phyloP scores from a whole-genome alignment of 2,329 filamentous ascomycete species.

The Venturia effusa region DNA sequence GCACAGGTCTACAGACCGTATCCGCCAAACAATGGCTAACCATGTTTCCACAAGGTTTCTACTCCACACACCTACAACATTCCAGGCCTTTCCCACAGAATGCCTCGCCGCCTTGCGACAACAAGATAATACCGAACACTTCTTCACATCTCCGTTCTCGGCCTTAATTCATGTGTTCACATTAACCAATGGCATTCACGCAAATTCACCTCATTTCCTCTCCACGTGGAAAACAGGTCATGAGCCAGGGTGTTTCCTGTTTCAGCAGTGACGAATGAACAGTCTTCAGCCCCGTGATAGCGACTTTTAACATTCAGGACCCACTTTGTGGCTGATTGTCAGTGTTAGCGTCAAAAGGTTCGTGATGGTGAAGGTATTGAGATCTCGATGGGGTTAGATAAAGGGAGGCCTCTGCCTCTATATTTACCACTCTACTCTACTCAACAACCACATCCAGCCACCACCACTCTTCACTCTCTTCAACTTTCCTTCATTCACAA shows the following conservation, averaged over 20 bases:
- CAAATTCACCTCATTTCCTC: not conserved
- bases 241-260: not conserved
- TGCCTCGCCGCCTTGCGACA: too few species aligned
- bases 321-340: not conserved
- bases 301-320: not conserved
- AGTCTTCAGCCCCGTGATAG: not conserved
- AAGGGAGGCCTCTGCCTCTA: not conserved
- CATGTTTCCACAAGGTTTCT: too few species aligned
- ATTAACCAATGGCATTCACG: not conserved
- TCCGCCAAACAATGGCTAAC: too few species aligned
- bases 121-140: not conserved
- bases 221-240: not conserved
- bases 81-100: too few species aligned
- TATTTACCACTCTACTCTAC: not conserved
- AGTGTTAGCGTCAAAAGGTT: not conserved
- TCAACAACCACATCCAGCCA: not conserved
- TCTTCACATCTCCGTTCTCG: not conserved
- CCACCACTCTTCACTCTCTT: not conserved
- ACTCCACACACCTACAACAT: too few species aligned
- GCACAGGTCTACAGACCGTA: too few species aligned
- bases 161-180: not conserved
- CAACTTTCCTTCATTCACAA: not conserved
- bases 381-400: not conserved
- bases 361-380: not conserved
- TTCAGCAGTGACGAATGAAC: not conserved